These are phyloP conservation scores for Melanopsichium pennsylvanicum DNA, from an alignment of 1,284 basidiomycete genomes.

Conservation along the genomic window DNA sequence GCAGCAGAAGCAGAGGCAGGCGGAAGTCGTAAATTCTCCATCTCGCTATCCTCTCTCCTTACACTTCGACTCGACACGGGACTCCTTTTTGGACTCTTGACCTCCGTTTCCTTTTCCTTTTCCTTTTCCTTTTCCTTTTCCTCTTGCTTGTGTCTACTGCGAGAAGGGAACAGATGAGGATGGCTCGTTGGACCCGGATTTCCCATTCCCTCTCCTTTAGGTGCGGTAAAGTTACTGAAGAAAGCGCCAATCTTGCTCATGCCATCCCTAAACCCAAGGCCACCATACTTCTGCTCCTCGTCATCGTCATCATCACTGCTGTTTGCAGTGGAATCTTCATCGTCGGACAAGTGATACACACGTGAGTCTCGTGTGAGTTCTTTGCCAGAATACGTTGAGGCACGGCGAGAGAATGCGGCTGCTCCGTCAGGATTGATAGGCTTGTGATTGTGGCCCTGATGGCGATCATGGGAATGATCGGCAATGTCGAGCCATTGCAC, in stretches of 20 bases:
- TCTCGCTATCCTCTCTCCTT: conserved; percentile 7
- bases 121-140: neutral
- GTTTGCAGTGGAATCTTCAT: conserved; percentile 4
- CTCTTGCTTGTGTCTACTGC: neutral
- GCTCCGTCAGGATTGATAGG: conserved; percentile 30
- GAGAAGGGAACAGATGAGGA: conserved; percentile 35
- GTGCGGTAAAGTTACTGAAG: conserved; percentile 41
- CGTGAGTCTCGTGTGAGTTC: conserved; percentile 22
- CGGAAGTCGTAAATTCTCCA: conserved; percentile 9
- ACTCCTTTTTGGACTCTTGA: neutral
- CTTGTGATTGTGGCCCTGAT: neutral
- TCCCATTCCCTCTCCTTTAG: conserved; percentile 49
- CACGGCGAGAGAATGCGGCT: conserved; percentile 19
- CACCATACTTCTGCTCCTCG: conserved; percentile 3
- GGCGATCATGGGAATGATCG: conserved; percentile 20
- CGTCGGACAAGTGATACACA: conserved; percentile 13
- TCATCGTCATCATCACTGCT: conserved; percentile 19
- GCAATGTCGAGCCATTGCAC: conserved; percentile 53
- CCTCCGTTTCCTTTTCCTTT: neutral
- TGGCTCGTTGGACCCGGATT: conserved; percentile 44
- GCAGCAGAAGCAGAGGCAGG: neutral
- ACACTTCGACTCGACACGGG: conserved; percentile 3
- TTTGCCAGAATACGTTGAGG: conserved; percentile 20
- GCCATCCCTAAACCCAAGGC: conserved; percentile 26
- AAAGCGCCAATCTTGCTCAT: conserved; percentile 40